A percentile compares a stretch with the other conserved stretches of the same genome.
Conservation (phyloP, 352 stramenopile species). For the Globisporangium camurandrum region DNA sequence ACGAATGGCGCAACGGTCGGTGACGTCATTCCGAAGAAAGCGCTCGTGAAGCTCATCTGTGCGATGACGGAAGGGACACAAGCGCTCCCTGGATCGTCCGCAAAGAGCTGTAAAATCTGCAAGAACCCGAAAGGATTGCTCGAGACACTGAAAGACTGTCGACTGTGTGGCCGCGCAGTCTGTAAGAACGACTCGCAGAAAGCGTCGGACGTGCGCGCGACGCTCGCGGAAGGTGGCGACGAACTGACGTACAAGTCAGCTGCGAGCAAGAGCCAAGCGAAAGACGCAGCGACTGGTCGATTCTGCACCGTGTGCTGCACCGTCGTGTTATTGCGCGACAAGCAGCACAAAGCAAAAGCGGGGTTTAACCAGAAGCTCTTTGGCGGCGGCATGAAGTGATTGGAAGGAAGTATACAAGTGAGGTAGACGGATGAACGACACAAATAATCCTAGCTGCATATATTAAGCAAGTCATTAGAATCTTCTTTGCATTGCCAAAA, state of each 20-base stretch:
- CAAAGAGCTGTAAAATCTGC: constrained; percentile 76
- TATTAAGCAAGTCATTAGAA: too few species aligned
- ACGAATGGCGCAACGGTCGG: constrained; percentile 72
- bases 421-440: not conserved
- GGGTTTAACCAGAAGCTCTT: constrained; percentile 77
- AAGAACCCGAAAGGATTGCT: constrained; percentile 70
- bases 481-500: too few species aligned
- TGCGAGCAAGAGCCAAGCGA: constrained; percentile 15
- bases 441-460: not conserved
- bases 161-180: constrained; percentile 61
- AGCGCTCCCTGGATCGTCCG: constrained; percentile 39
- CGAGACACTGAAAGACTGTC: constrained; percentile 68
- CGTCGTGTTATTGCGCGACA: constrained; percentile 65
- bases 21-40: constrained; percentile 69
- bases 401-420: not conserved
- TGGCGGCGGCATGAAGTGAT: constrained; percentile 55
- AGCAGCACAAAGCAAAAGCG: constrained; percentile 63
- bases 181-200: constrained; percentile 84
- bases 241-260: constrained; percentile 12
- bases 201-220: constrained; percentile 54
- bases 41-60: constrained; percentile 67
- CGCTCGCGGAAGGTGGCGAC: constrained; percentile 26
- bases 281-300: constrained; percentile 58
- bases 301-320: constrained; percentile 76
- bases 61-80: constrained; percentile 77